Evolutionary conservation across 768 basidiomycete species (phyloP).

Genomic region (Suillus variegatus): DNA sequence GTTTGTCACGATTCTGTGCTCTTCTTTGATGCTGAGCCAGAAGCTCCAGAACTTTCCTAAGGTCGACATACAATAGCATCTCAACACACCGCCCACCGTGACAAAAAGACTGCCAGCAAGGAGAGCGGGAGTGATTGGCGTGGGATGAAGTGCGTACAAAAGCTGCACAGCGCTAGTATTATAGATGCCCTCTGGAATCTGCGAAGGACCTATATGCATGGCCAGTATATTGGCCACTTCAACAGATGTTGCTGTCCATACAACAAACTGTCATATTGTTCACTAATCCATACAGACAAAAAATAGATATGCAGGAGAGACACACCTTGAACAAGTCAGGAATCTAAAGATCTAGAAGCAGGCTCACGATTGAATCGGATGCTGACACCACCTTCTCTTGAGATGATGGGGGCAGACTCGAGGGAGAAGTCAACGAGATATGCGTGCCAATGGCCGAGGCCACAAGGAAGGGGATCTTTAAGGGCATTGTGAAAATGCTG

Average conservation of each 20-base stretch:
- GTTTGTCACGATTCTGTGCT: not conserved
- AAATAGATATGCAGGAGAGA: not conserved
- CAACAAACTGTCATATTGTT: not conserved
- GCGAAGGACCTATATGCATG: not conserved
- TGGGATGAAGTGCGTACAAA: not conserved
- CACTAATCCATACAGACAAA: not conserved
- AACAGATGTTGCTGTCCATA: not conserved
- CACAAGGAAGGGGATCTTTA: conserved; percentile 21
- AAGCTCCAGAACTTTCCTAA: not conserved
- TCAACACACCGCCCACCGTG: not conserved
- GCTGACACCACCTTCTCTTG: conserved; percentile 11
- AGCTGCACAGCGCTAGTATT: not conserved
- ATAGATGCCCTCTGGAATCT: not conserved
- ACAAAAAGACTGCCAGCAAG: not conserved
- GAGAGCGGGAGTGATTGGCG: not conserved
- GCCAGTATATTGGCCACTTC: not conserved
- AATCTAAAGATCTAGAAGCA: not conserved
- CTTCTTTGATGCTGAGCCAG: not conserved
- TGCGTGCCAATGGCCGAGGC: conserved; percentile 28
- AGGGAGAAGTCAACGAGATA: conserved; percentile 23
- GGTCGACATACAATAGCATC: not conserved
- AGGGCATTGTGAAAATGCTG: no score
- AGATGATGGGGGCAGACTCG: conserved; percentile 15
- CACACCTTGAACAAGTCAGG: not conserved
- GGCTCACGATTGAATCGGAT: not conserved